Conservation (phyloP, 228 moss, liverwort and hornwort species). For the Sphagnum magellanicum region DNA sequence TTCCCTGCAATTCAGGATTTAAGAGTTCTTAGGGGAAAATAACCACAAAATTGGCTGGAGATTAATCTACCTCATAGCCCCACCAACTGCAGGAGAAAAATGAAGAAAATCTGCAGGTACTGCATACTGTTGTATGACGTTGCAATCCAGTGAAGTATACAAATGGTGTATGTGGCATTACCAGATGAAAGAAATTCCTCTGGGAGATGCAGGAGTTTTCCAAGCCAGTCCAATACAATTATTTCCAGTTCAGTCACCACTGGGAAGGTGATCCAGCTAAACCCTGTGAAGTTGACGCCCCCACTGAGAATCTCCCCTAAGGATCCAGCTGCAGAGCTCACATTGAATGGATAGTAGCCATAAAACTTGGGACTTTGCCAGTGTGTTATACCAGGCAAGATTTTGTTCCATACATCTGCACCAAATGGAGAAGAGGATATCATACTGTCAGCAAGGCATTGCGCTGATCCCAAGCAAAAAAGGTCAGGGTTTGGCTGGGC, state of each 20-base stretch:
- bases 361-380: slow-evolving; percentile 94
- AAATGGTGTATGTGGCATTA: neutral
- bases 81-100: too few species aligned
- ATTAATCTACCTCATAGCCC: too few species aligned
- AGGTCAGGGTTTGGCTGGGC: too few species aligned
- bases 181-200: slow-evolving; percentile 57
- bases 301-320: slow-evolving; percentile 81
- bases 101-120: too few species aligned
- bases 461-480: too few species aligned
- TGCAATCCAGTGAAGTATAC: too few species aligned
- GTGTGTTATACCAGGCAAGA: slow-evolving; percentile 75
- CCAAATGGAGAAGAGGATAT: too few species aligned
- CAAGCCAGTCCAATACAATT: slow-evolving; percentile 84
- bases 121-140: too few species aligned
- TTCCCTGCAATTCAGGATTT: slow-evolving; percentile 21
- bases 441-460: too few species aligned
- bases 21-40: too few species aligned
- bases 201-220: slow-evolving; percentile 70
- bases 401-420: slow-evolving; percentile 72
- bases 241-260: slow-evolving; percentile 79
- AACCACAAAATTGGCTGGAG: too few species aligned
- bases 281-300: slow-evolving; percentile 56
- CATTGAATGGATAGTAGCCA: slow-evolving; percentile 57
- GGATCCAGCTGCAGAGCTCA: slow-evolving; percentile 50
- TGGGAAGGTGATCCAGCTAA: slow-evolving; percentile 84